Percentiles rank a stretch among this genome's conserved stretches.
Conservation (phyloP, 2,329 filamentous ascomycete genomes). For the Pseudocercospora crystallina region DNA sequence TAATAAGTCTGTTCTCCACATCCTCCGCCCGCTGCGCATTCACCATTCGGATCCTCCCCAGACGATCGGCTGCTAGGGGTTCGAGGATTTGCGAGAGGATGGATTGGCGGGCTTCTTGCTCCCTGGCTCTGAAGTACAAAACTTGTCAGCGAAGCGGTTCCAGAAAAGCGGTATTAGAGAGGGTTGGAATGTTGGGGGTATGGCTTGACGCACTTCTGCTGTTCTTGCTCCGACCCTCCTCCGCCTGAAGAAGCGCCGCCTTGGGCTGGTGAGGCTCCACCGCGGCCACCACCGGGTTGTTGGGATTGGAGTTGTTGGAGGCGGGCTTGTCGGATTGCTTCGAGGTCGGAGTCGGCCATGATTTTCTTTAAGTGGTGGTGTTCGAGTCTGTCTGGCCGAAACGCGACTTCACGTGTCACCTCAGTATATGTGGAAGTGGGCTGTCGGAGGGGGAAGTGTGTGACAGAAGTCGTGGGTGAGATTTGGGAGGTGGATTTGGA, state of each 20-base stretch:
- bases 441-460: too few species aligned
- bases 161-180: constrained; percentile 19
- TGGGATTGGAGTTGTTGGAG: constrained; percentile 86
- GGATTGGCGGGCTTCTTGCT: constrained; percentile 69
- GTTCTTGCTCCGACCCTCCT: constrained; percentile 53
- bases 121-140: constrained; percentile 26
- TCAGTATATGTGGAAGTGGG: too few species aligned
- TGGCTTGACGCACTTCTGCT: constrained; percentile 58
- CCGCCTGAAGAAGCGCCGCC: constrained; percentile 46
- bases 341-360: constrained; percentile 67
- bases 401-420: too few species aligned
- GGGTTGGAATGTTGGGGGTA: constrained; percentile 18
- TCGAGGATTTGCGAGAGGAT: constrained; percentile 92
- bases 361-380: not conserved
- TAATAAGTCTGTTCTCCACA: constrained; percentile 89
- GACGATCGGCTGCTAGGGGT: constrained; percentile 87
- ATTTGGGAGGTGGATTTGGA: too few species aligned
- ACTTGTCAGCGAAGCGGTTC: too few species aligned
- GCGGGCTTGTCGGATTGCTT: constrained; percentile 85
- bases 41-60: constrained; percentile 91
- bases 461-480: too few species aligned
- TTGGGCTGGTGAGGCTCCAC: constrained; percentile 39
- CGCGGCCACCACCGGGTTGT: constrained; percentile 39
- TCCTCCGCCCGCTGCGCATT: constrained; percentile 88
- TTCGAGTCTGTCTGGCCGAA: not conserved